Conservation (phyloP, 495 filamentous ascomycete species). For the Podospora conica region DNA sequence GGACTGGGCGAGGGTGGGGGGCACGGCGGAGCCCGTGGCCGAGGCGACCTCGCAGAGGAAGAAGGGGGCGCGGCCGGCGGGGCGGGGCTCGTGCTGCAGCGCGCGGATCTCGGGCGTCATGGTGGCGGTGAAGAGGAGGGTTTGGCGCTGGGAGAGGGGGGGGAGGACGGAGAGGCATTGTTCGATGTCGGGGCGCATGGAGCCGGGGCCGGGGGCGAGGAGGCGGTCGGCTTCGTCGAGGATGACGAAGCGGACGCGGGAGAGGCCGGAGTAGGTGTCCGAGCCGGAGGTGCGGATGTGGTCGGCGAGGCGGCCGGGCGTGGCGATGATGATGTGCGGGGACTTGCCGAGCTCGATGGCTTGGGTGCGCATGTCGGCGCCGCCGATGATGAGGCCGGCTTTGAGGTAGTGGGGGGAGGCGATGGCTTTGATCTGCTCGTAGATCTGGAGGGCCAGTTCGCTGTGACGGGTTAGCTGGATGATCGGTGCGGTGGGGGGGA, state of each 20-base stretch:
- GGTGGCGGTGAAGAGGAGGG: conserved; percentile 93
- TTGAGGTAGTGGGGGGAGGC: conserved; percentile 80
- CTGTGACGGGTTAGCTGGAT: conserved; percentile 29
- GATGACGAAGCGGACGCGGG: conserved; percentile 74
- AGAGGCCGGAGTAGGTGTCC: conserved; percentile 77
- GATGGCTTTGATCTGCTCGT: conserved; percentile 90
- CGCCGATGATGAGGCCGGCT: conserved; percentile 78
- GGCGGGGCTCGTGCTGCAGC: conserved; percentile 66
- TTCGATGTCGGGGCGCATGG: conserved; percentile 90
- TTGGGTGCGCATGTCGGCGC: conserved; percentile 85
- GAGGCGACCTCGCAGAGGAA: conserved; percentile 85
- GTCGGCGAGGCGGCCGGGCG: conserved; percentile 87
- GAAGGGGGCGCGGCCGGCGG: conserved; percentile 61
- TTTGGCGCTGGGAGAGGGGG: conserved; percentile 65
- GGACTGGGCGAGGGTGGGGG: conserved; percentile 71
- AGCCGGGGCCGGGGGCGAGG: conserved; percentile 63
- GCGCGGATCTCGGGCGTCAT: conserved; percentile 87
- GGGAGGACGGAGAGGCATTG: conserved; percentile 78
- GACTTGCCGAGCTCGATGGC: conserved; percentile 72
- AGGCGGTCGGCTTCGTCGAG: conserved; percentile 96
- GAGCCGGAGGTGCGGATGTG: conserved; percentile 85
- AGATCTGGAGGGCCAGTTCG: conserved; percentile 92
- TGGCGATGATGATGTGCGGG: conserved; percentile 91
- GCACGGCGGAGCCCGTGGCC: conserved; percentile 67
- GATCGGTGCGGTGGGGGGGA: no score